A percentile compares a stretch with the other conserved stretches of the same genome.
These are phyloP conservation scores for Hippophae rhamnoides DNA, from an alignment of 306 rosid species.

Conservation along the genomic window DNA sequence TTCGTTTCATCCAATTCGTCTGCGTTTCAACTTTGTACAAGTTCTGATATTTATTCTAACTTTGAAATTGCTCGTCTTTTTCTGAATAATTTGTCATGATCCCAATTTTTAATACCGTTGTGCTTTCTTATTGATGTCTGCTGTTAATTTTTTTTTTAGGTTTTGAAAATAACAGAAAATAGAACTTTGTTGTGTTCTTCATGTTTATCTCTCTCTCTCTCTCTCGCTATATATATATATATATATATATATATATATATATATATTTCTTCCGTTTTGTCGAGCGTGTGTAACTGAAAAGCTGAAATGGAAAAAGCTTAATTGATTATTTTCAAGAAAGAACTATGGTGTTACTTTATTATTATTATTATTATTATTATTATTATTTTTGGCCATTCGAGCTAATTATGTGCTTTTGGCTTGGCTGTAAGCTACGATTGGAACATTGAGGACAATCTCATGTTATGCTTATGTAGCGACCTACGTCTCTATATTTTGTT, in stretches of 20 bases:
- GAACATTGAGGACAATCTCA: not conserved
- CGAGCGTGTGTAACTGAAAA: conserved; percentile 14
- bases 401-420: not conserved
- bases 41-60: not conserved
- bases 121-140: not conserved
- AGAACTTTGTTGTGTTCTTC: not conserved
- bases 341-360: not conserved
- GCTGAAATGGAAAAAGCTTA: conserved; percentile 12
- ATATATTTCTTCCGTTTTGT: not conserved
- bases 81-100: conserved; percentile 2
- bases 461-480: not conserved
- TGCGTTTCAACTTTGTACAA: not conserved
- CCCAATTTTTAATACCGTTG: not conserved
- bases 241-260: no score
- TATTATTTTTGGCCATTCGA: not conserved
- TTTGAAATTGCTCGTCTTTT: not conserved
- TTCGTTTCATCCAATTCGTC: not conserved
- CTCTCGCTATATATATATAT: not conserved
- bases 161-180: not conserved
- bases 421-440: not conserved
- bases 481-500: no score
- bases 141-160: not conserved
- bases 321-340: conserved; percentile 6
- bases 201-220: not conserved
- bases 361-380: no score